Evolutionary conservation across 305 asterid genomes (phyloP).

Genomic region (Fraxinus velutina): DNA sequence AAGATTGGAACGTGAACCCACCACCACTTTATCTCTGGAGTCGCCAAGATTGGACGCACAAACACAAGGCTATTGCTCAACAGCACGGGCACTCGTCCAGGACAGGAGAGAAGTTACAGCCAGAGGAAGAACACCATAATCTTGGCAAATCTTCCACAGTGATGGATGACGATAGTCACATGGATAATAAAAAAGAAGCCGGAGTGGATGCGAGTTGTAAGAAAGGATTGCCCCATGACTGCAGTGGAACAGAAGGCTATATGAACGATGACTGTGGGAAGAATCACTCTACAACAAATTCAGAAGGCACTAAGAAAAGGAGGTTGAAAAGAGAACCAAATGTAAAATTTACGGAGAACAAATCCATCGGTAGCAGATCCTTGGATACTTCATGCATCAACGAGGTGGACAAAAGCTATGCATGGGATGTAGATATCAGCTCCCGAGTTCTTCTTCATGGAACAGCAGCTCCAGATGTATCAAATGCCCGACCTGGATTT

Average conservation of each 20-base stretch:
- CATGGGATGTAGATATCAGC: constrained; percentile 25
- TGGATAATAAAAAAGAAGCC: constrained; percentile 18
- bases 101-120: constrained; percentile 23
- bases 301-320: constrained; percentile 29
- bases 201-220: constrained; percentile 12
- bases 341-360: constrained; percentile 4
- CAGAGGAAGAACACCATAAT: constrained; percentile 33
- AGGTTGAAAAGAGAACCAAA: constrained; percentile 22
- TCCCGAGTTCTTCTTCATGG: constrained; percentile 27
- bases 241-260: constrained; percentile 19
- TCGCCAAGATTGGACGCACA: constrained; percentile 52
- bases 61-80: constrained; percentile 66
- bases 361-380: constrained; percentile 18
- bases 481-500: constrained; percentile 22
- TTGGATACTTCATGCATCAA: constrained; percentile 16
- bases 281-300: constrained; percentile 17
- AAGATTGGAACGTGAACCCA: constrained; percentile 65
- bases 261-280: constrained; percentile 12
- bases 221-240: constrained; percentile 16
- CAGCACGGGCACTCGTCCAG: constrained; percentile 48
- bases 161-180: constrained; percentile 24
- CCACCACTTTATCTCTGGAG: constrained; percentile 90
- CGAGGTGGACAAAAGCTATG: constrained; percentile 21
- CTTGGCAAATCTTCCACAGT: constrained; percentile 10
- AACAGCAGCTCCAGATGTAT: constrained; percentile 26